Conservation (phyloP, 306 rosid genomes). For the Cicer judaicum region DNA sequence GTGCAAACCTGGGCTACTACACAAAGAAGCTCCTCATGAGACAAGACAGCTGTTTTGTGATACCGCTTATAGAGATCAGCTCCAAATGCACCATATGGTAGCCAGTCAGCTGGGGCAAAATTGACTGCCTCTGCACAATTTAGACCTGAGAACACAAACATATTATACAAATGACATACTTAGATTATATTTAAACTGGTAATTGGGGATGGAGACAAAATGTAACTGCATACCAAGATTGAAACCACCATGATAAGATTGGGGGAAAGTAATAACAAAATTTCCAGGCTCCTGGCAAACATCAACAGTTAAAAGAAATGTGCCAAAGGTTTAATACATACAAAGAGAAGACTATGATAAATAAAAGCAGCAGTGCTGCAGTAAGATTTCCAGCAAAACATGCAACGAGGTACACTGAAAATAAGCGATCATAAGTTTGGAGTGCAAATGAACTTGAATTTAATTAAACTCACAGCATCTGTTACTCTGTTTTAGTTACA, state of each 20-base stretch:
- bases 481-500: constrained; percentile 3
- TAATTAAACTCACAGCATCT: constrained; percentile 13
- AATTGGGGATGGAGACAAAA: constrained; percentile 41
- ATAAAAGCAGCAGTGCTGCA: constrained; percentile 27
- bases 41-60: constrained; percentile 86
- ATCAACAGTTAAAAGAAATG: constrained; percentile 46
- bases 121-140: constrained; percentile 99
- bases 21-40: constrained; percentile 96
- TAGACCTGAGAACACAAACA: constrained; percentile 66
- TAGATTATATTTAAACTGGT: constrained; percentile 34
- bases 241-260: constrained; percentile 97
- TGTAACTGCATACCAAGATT: constrained; percentile 74
- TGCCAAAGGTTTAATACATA: constrained; percentile 29
- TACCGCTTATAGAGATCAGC: constrained; percentile 87
- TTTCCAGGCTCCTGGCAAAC: constrained; percentile 89
- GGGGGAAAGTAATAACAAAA: constrained; percentile 96
- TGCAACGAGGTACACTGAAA: constrained; percentile 26
- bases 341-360: constrained; percentile 32
- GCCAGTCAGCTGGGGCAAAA: constrained; percentile 99
- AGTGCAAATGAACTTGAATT: constrained; percentile 31
- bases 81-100: constrained; percentile 94
- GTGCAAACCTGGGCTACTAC: constrained; percentile 82
- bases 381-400: constrained; percentile 38
- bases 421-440: constrained; percentile 21
- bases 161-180: constrained; percentile 33